A percentile compares a stretch with the other conserved stretches of the same genome.
phyloP scores from a whole-genome alignment of 257 asterid genomes.

The Ligustrum vulgare region DNA sequence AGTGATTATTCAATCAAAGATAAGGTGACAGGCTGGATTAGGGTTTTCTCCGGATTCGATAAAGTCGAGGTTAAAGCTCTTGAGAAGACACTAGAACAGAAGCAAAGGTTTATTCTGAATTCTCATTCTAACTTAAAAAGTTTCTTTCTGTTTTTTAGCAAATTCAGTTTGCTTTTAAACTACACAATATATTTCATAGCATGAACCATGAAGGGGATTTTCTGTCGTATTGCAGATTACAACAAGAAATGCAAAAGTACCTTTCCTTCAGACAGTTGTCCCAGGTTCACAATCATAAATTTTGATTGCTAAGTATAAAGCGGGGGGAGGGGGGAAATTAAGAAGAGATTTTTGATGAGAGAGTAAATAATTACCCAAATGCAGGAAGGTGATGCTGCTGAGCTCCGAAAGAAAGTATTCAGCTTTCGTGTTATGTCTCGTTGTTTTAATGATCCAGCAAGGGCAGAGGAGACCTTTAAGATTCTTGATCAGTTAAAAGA shows the following conservation, averaged over 20 bases:
- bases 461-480: conserved; percentile 82
- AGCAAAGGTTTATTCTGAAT: conserved; percentile 69
- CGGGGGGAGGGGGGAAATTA: conserved; percentile 5
- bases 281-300: conserved; percentile 53
- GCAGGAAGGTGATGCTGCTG: conserved; percentile 80
- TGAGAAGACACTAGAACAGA: conserved; percentile 94
- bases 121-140: conserved; percentile 16
- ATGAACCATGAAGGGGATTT: conserved; percentile 5
- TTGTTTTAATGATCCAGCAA: conserved; percentile 73
- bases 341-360: conserved; percentile 21
- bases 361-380: conserved; percentile 28
- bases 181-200: not conserved
- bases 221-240: conserved; percentile 62
- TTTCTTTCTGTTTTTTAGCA: conserved; percentile 7
- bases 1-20: conserved; percentile 64
- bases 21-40: conserved; percentile 71
- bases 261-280: conserved; percentile 68
- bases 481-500: conserved; percentile 86
- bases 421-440: conserved; percentile 88
- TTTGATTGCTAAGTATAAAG: conserved; percentile 18
- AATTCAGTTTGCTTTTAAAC: conserved; percentile 7
- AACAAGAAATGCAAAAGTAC: conserved; percentile 87
- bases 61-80: conserved; percentile 91
- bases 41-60: conserved; percentile 73
- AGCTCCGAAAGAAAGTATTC: conserved; percentile 73